A percentile compares a stretch with the other conserved stretches of the same genome.
Evolutionary conservation across 495 filamentous ascomycete genomes (phyloP).

Genomic region (Neurospora discreta): DNA sequence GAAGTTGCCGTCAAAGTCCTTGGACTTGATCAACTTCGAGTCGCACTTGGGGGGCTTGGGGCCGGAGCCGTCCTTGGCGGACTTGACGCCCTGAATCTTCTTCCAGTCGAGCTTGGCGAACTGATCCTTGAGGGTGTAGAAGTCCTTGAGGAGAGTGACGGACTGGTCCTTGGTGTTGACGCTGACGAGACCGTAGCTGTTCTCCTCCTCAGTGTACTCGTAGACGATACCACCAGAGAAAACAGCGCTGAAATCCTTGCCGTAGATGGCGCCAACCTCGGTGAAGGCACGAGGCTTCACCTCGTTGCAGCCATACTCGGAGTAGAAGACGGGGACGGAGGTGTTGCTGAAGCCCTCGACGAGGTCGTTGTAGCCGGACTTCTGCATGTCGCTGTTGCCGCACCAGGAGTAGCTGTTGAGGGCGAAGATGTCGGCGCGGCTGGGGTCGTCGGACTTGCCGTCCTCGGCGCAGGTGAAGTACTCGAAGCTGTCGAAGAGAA

Average conservation of each 20-base stretch:
- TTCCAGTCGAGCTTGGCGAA: constrained; percentile 62
- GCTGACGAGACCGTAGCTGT: constrained; percentile 67
- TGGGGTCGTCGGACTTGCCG: constrained; percentile 50
- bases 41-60: constrained; percentile 48
- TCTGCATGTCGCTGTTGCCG: constrained; percentile 59
- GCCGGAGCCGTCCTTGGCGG: constrained; percentile 36
- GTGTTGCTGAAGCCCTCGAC: constrained; percentile 57
- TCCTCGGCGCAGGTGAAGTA: constrained; percentile 75
- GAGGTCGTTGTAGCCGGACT: constrained; percentile 60
- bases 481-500: constrained; percentile 66
- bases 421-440: constrained; percentile 76
- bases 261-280: constrained; percentile 73
- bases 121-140: constrained; percentile 61
- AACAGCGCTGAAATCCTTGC: constrained; percentile 60
- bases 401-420: constrained; percentile 97
- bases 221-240: constrained; percentile 87
- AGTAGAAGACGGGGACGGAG: constrained; percentile 86
- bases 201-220: constrained; percentile 65
- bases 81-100: constrained; percentile 43
- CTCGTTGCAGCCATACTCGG: constrained; percentile 90
- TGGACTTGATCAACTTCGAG: constrained; percentile 47
- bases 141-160: constrained; percentile 58
- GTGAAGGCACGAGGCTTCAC: constrained; percentile 68
- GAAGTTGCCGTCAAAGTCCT: constrained; percentile 63
- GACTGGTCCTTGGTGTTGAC: constrained; percentile 50